Evolutionary conservation across 164 flowering plant genomes (phyloP).

Genomic region (Tetrastigma voinierianum): DNA sequence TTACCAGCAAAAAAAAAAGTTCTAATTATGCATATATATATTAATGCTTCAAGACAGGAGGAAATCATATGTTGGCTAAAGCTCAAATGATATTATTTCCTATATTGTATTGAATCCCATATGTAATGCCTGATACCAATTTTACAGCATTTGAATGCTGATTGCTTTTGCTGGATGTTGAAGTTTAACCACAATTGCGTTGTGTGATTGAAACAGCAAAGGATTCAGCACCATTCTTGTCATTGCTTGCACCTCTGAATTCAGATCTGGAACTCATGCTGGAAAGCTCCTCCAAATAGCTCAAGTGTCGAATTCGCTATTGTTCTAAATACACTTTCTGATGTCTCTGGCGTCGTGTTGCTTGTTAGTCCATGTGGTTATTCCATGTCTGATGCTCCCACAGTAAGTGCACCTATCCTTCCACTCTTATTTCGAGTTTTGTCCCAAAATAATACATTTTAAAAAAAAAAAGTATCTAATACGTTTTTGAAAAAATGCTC

Average conservation of each 20-base stretch:
- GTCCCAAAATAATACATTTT: too few species aligned
- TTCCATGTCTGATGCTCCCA: conserved; percentile 73
- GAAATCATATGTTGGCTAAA: not conserved
- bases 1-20: too few species aligned
- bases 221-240: conserved; percentile 80
- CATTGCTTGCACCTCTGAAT: conserved; percentile 72
- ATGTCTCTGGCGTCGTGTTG: conserved; percentile 81
- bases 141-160: not conserved
- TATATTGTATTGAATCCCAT: not conserved
- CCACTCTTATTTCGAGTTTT: not conserved
- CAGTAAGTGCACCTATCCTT: conserved; percentile 41
- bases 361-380: conserved; percentile 96
- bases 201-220: conserved; percentile 72
- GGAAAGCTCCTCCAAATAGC: conserved; percentile 76
- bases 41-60: too few species aligned
- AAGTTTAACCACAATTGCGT: conserved; percentile 9
- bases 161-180: not conserved
- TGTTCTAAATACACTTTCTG: conserved; percentile 75
- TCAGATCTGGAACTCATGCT: conserved; percentile 61
- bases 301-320: conserved; percentile 67
- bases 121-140: not conserved
- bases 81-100: not conserved
- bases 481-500: too few species aligned
- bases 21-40: not conserved
- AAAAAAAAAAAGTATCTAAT: too few species aligned